Evolutionary conservation across 768 basidiomycete genomes (phyloP), one percentile per base, ranked within the genome.

Genomic region (Brasilioporus rufonigricans): DNA sequence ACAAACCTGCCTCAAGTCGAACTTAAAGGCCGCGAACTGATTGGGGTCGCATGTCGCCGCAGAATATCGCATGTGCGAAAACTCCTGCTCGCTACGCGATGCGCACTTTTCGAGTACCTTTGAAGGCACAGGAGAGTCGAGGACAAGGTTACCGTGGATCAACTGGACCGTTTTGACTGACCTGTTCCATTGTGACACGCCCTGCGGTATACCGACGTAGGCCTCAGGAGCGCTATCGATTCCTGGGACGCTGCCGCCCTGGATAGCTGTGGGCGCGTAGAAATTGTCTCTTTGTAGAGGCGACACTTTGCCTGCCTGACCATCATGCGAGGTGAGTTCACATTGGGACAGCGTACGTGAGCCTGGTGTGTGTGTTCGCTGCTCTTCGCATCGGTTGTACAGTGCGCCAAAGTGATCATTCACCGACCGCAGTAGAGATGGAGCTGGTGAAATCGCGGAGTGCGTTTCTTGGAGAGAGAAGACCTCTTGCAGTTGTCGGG

Each of bases 41-140:
- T 98, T 93, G 9, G 96, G 96, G 70, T 98, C 95, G 73, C 91
- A 94, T 0, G 95, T 98, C 14, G 92, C 93, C 0, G 88, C 0
- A n/a, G n/a, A n/a, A n/a, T n/a, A n/a, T n/a, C n/a, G n/a, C n/a
- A n/a, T n/a, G n/a, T n/a, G n/a, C n/a, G 91, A 92, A 69, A 92
- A 95, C 71, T 97, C 95, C 58, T 92, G 84, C 55, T 93, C 92
- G 44, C 82, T 86, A 48, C 84, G 81, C 57, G 81, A 72, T 6
- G 84, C 76, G 62, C 90, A 93, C 79, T 91, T 85, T 55, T 91
- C 85, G 26, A 98, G 80, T 38, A 98, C 77, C 62, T 93, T 96
- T 18, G 87, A 80, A 0, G 96, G 96, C 0, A 97, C 93, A 0
- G 89, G 81, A 13, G 88, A 84, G 73, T 98, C 94, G 33, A 95